phyloP scores from a whole-genome alignment of 306 rosid species.

The Gastrolobium bilobum region DNA sequence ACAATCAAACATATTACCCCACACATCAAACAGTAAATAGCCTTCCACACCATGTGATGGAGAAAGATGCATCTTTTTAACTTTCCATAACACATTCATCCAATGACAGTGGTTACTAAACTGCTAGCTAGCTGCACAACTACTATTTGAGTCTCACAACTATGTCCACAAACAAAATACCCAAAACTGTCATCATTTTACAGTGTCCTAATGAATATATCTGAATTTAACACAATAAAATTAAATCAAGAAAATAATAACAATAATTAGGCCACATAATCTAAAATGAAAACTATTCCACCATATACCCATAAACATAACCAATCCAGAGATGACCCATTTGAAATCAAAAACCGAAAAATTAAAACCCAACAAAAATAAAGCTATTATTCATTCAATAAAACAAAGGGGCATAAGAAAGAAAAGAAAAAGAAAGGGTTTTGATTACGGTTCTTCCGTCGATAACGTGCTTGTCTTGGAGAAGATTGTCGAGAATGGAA shows the following conservation, averaged over 20 bases:
- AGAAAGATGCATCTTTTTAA: neutral
- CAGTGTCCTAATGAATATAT: neutral
- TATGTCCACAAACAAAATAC: neutral
- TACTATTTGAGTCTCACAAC: neutral
- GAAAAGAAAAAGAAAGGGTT: neutral
- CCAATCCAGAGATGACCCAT: conserved; percentile 19
- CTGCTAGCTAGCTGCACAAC: neutral
- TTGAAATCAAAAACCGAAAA: neutral
- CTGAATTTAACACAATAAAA: conserved; percentile 21
- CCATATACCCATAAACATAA: neutral
- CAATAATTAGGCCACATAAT: neutral
- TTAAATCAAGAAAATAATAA: neutral
- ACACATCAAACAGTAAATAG: too few species aligned
- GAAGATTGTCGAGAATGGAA: conserved; percentile 84
- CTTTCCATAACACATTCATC: neutral
- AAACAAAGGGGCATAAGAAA: conserved; percentile 10
- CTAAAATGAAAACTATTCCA: too few species aligned
- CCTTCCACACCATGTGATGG: too few species aligned
- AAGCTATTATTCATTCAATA: neutral
- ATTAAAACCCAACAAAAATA: neutral
- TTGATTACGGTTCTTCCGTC: conserved; percentile 87
- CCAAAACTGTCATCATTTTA: neutral
- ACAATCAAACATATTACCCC: too few species aligned
- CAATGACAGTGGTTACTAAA: conserved; percentile 6
- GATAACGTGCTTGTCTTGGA: conserved; percentile 83